Conservation (phyloP, 2,329 filamentous ascomycete genomes). For the Aspergillus candidus region DNA sequence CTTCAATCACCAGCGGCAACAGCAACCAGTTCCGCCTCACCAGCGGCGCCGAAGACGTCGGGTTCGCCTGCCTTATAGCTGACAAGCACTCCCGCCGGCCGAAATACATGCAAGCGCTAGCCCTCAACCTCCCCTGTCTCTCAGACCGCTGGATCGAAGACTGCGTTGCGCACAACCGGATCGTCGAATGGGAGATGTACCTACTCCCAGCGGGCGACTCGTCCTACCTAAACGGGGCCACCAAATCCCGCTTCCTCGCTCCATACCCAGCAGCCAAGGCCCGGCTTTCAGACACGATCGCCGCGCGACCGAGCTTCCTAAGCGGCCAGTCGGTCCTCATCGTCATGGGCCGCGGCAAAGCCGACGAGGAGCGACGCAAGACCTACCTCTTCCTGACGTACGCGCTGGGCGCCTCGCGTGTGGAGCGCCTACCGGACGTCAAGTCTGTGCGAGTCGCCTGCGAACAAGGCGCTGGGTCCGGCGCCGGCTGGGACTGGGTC, state of each 20-base stretch:
- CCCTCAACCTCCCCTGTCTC: slow-evolving; percentile 80
- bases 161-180: slow-evolving; percentile 55
- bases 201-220: slow-evolving; percentile 81
- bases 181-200: slow-evolving; percentile 74
- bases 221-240: slow-evolving; percentile 65
- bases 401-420: slow-evolving; percentile 63
- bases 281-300: slow-evolving; percentile 53
- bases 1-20: slow-evolving; percentile 12
- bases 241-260: slow-evolving; percentile 65
- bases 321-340: slow-evolving; percentile 62
- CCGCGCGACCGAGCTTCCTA: slow-evolving; percentile 57
- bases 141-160: slow-evolving; percentile 73
- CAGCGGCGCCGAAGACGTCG: slow-evolving; percentile 47
- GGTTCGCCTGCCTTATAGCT: slow-evolving; percentile 80
- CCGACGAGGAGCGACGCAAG: slow-evolving; percentile 60
- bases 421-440: slow-evolving; percentile 61
- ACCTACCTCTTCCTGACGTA: slow-evolving; percentile 75
- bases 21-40: slow-evolving; percentile 48
- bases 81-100: slow-evolving; percentile 78
- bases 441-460: slow-evolving; percentile 59
- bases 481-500: slow-evolving; percentile 62
- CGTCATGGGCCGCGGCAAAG: slow-evolving; percentile 59
- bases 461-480: slow-evolving; percentile 39
- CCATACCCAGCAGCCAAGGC: slow-evolving; percentile 56
- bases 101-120: slow-evolving; percentile 93